Evolutionary conservation across 1,139 yeast species (phyloP).

Genomic region (Suhomyces terraborum): DNA sequence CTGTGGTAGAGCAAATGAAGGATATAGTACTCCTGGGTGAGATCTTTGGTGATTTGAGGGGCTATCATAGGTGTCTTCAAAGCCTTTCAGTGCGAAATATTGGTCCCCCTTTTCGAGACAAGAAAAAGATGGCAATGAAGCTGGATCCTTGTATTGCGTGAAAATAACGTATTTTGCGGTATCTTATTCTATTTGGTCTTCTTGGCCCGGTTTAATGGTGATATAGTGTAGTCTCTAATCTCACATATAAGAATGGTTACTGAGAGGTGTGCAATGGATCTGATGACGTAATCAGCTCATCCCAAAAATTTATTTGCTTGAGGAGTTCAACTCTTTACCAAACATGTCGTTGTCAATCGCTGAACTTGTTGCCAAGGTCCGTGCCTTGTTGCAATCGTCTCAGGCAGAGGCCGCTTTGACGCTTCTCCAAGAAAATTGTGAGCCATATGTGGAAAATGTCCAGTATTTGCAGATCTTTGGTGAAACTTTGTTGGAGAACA

Average conservation of each 20-base stretch:
- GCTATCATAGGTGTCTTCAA: conserved; percentile 1
- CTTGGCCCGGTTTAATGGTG: too few species aligned
- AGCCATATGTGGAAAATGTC: conserved; percentile 32
- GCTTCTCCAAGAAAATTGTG: conserved; percentile 33
- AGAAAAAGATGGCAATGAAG: not conserved
- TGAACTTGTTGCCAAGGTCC: conserved; percentile 23
- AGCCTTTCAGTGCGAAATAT: too few species aligned
- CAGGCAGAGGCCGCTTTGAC: conserved; percentile 46
- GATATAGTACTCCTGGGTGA: conserved; percentile 50
- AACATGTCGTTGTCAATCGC: conserved; percentile 4
- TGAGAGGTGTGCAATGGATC: too few species aligned
- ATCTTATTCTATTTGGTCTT: too few species aligned
- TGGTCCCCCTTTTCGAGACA: too few species aligned
- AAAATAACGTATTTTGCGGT: too few species aligned
- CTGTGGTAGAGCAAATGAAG: conserved; percentile 68
- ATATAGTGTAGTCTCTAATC: too few species aligned
- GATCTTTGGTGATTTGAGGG: not conserved
- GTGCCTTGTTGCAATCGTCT: conserved; percentile 39
- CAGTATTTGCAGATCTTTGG: conserved; percentile 53
- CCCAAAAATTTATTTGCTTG: conserved; percentile 8
- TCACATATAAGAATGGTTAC: too few species aligned
- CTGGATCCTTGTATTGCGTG: too few species aligned
- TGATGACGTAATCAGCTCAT: conserved; percentile 15
- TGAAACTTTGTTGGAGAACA: conserved; percentile 75
- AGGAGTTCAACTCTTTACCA: conserved; percentile 1